phyloP scores from a whole-genome alignment of 2,329 filamentous ascomycete species.

The Trichoderma sp. region DNA sequence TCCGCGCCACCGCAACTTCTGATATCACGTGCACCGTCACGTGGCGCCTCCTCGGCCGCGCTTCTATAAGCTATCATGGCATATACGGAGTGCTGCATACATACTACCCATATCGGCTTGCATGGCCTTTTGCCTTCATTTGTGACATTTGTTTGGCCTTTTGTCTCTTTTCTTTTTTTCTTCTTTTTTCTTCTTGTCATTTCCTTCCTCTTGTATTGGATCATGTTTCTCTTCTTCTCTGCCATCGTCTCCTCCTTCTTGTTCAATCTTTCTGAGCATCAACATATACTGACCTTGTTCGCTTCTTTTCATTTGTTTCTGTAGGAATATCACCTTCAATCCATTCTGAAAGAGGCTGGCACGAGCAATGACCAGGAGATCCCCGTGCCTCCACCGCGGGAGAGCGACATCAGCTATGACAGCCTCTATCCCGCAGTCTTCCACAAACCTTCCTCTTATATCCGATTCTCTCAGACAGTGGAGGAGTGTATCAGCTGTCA shows the following conservation, averaged over 20 bases:
- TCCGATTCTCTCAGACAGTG: conserved; percentile 96
- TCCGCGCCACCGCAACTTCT: conserved; percentile 37
- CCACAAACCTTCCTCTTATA: conserved; percentile 86
- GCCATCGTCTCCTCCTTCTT: too few species aligned
- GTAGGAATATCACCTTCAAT: conserved; percentile 94
- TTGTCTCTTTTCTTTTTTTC: not conserved
- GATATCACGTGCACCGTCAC: conserved; percentile 54
- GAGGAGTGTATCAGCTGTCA: conserved; percentile 89
- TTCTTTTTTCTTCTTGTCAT: not conserved
- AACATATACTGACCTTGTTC: conserved; percentile 11
- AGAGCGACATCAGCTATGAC: conserved; percentile 79
- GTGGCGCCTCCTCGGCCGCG: conserved; percentile 43
- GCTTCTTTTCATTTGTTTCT: conserved; percentile 10
- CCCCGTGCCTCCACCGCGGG: conserved; percentile 65
- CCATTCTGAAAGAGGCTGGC: conserved; percentile 64
- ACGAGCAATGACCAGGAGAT: conserved; percentile 63
- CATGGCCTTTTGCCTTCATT: not conserved
- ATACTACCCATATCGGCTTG: not conserved
- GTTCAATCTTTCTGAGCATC: not conserved
- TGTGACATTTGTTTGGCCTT: not conserved
- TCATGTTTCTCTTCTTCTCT: too few species aligned
- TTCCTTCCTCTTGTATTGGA: not conserved
- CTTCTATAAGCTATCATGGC: conserved; percentile 27
- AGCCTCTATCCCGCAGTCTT: conserved; percentile 80
- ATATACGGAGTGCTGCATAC: conserved; percentile 6